Evolutionary conservation across 441 rosid genomes (phyloP).

Genomic region (Arabidopsis hybrid): DNA sequence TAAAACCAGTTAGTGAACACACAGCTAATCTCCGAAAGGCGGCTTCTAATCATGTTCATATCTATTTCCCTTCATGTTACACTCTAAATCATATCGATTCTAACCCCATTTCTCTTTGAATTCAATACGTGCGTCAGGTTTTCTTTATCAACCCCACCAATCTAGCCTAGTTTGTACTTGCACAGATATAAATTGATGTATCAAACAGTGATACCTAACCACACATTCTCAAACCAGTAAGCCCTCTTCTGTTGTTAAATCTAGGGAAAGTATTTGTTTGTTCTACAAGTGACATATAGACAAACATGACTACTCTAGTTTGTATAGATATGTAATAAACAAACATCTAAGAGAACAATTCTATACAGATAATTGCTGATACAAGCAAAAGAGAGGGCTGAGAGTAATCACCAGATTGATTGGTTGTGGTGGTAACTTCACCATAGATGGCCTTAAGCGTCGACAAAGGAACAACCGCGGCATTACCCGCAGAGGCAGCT

Average conservation of each 20-base stretch:
- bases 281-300: not conserved
- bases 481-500: conserved; percentile 50
- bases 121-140: not conserved
- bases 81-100: not conserved
- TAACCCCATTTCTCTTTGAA: not conserved
- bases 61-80: not conserved
- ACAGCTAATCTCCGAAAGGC: not conserved
- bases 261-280: too few species aligned
- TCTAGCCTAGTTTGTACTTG: not conserved
- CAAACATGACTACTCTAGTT: not conserved
- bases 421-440: conserved; percentile 49
- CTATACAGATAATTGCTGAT: too few species aligned
- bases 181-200: not conserved
- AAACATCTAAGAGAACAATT: too few species aligned
- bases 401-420: conserved; percentile 40
- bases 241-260: too few species aligned
- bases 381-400: too few species aligned
- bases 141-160: not conserved
- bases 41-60: not conserved
- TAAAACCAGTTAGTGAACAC: conserved; percentile 20
- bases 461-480: conserved; percentile 65
- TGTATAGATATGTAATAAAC: not conserved
- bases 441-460: conserved; percentile 73
- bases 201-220: not conserved
- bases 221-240: too few species aligned